Percentiles rank a stretch among this genome's conserved stretches.
phyloP scores from a whole-genome alignment of 108 stramenopile species.

The Stephanodiscus minutulus region DNA sequence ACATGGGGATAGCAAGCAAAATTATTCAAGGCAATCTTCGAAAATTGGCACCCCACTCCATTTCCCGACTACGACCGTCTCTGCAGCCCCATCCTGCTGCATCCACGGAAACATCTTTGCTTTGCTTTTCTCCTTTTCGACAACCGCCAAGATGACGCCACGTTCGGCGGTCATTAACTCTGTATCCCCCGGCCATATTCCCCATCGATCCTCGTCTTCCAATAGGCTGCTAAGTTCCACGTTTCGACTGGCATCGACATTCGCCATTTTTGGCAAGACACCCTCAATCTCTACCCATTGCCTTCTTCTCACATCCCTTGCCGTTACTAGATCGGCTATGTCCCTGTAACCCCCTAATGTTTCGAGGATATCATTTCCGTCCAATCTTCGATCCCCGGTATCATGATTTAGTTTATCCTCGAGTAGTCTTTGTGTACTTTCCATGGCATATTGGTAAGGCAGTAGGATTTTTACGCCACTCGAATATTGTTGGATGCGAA shows the following conservation, averaged over 20 bases:
- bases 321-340: constrained; percentile 41
- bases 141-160: constrained; percentile 30
- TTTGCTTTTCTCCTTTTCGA: constrained; percentile 10
- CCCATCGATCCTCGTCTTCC: constrained; percentile 34
- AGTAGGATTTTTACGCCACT: constrained; percentile 36
- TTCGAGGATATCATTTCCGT: constrained; percentile 65
- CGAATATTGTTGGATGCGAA: constrained; percentile 56
- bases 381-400: constrained; percentile 72
- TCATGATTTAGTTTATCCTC: constrained; percentile 61
- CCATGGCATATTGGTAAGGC: constrained; percentile 46
- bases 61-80: constrained; percentile 34
- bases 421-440: constrained; percentile 46
- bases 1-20: too few relatives aligned
- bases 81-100: constrained; percentile 4
- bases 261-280: constrained; percentile 30
- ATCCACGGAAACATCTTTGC: constrained; percentile 25
- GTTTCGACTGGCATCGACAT: too few relatives aligned
- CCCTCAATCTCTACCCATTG: constrained; percentile 46
- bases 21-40: neutral
- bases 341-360: constrained; percentile 49
- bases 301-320: constrained; percentile 47
- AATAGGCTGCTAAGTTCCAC: neutral
- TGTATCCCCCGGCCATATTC: constrained; percentile 43
- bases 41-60: constrained; percentile 38
- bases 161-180: constrained; percentile 31